Evolutionary conservation across 1,284 basidiomycete species (phyloP).

Genomic region (Cryptococcus floricola): DNA sequence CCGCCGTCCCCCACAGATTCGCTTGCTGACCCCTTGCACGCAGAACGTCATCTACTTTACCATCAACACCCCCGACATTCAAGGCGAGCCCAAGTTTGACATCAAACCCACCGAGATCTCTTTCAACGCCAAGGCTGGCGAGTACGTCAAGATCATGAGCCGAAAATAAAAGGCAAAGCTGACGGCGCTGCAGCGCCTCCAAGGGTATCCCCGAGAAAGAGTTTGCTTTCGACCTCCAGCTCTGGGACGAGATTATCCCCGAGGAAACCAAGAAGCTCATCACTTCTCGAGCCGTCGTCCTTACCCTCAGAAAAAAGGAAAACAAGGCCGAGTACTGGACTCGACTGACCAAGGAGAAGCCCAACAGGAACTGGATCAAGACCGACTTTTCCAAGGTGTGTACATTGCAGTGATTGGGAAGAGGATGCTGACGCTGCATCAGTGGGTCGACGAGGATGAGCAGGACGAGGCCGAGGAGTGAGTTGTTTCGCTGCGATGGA

Average conservation of each 20-base stretch:
- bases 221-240: constrained; percentile 68
- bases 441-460: constrained; percentile 92
- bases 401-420: not conserved
- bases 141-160: constrained; percentile 54
- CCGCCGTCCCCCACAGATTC: not conserved
- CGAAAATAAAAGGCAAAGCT: not conserved
- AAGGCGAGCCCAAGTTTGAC: constrained; percentile 60
- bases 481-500: constrained; percentile 9
- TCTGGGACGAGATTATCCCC: constrained; percentile 68
- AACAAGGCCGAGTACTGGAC: constrained; percentile 77
- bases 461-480: constrained; percentile 61
- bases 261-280: constrained; percentile 66
- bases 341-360: constrained; percentile 79
- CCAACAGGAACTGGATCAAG: constrained; percentile 73
- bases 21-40: not conserved
- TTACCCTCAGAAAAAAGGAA: constrained; percentile 76
- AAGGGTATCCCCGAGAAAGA: constrained; percentile 60
- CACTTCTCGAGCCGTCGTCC: constrained; percentile 62
- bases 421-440: not conserved
- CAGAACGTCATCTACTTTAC: constrained; percentile 81
- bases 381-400: constrained; percentile 77
- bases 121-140: constrained; percentile 67
- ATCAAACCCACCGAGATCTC: constrained; percentile 62
- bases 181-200: constrained; percentile 47
- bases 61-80: constrained; percentile 76